Base-by-base conservation (phyloP, 1,284 basidiomycete genomes). In the Moniliophthora roreri region DNA sequence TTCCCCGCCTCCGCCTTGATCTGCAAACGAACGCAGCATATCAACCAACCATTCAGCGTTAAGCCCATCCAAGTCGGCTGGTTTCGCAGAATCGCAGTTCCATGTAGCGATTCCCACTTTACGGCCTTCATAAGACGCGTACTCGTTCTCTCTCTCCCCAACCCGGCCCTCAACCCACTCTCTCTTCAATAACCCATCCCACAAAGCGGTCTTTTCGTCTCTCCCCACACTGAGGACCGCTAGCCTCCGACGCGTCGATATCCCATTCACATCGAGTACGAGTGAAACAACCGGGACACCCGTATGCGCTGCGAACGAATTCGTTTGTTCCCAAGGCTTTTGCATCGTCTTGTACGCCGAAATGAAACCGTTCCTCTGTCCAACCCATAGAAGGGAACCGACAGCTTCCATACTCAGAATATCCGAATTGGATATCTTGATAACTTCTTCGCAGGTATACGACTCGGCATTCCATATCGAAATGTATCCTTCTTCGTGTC, bases 41-140 rank as follows among this genome's bases (percentile, higher is more conserved):
- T 76, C 79, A 41, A 81, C 67, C 63, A 93, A 95, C 24, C 82
- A 84, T 1, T 76, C 63, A 16, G 78, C 75, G n/a, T n/a, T n/a
- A n/a, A n/a, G n/a, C 8, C 82, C 81, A 0, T 69, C 74, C 16
- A 99, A 74, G 13, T 88, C 76, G 38, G 87, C 84, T 0, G 95
- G 95, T 58, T 87, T 86, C 2, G 88, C 85, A 1, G 94, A 89
- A 67, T 96, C 95, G 49, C 94, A 84, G 67, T 99, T 99, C 93
- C 93, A 99, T 0, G 94, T 89, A 38, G 94, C 82, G 34, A 94
- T 79, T n/a, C 98, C 84, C 0, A 91, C 75, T 9, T 82, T 89
- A 57, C 97, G 71, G 18, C 87, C 75, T 28, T 93, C 80, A 76
- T 90, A 95, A 4, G 80, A 80, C 68, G 90, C 93, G 71, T 89